phyloP scores from a whole-genome alignment of 164 flowering plant species.

The Platanus orientalis region DNA sequence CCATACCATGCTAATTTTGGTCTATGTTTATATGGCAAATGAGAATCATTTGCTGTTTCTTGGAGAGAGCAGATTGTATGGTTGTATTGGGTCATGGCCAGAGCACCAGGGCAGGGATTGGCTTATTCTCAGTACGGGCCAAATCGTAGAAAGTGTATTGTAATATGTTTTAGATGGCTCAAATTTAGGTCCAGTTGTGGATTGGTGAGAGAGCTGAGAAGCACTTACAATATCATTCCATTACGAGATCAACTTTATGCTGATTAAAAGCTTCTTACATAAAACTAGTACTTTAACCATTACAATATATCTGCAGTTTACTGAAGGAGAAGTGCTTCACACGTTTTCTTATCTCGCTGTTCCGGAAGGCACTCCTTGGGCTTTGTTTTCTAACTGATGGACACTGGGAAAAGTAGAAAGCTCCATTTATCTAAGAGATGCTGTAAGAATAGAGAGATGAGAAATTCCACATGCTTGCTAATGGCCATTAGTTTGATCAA shows the following conservation, averaged over 20 bases:
- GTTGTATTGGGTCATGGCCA: not conserved
- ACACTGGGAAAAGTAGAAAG: too few species aligned
- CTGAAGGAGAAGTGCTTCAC: too few species aligned
- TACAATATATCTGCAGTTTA: too few species aligned
- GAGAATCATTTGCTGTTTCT: not conserved
- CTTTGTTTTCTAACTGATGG: too few species aligned
- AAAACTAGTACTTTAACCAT: too few species aligned
- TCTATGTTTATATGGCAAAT: not conserved
- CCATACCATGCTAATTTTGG: slow-evolving; percentile 11
- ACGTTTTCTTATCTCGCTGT: too few species aligned
- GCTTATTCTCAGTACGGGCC: not conserved
- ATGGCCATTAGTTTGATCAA: too few species aligned
- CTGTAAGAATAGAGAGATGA: too few species aligned
- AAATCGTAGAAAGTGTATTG: slow-evolving; percentile 2
- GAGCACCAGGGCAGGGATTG: not conserved
- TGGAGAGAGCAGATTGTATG: not conserved
- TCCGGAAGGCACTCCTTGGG: too few species aligned
- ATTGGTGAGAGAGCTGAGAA: not conserved
- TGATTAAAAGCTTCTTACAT: not conserved
- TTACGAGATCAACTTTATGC: not conserved
- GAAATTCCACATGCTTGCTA: too few species aligned
- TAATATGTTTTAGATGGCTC: not conserved
- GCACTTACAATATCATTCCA: not conserved
- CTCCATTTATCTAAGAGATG: too few species aligned
- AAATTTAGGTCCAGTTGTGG: too few species aligned